These are phyloP conservation scores for Metschnikowia borealis DNA, from an alignment of 805 yeast genomes.

Conservation along the genomic window DNA sequence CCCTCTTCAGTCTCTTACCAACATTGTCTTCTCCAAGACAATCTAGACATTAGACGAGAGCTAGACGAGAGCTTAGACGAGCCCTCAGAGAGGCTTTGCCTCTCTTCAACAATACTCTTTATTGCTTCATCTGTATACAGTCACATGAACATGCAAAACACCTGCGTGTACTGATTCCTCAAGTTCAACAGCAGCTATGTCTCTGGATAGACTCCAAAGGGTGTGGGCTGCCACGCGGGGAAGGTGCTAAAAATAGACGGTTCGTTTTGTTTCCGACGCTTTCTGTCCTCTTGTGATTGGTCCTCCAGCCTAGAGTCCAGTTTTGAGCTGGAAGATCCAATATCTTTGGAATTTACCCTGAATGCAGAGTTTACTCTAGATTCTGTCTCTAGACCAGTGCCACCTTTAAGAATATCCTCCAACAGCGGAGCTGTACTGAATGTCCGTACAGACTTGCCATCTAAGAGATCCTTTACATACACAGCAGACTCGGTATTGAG, in stretches of 20 bases:
- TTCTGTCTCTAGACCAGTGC: neutral
- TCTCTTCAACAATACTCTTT: too few relatives aligned
- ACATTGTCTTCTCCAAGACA: too few relatives aligned
- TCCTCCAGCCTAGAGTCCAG: too few relatives aligned
- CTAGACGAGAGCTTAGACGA: too few relatives aligned
- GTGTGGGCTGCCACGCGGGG: conserved; percentile 1
- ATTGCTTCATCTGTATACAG: too few relatives aligned
- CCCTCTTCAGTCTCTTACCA: too few relatives aligned
- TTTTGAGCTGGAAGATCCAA: neutral
- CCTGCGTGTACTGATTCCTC: too few relatives aligned
- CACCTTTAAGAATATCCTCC: conserved; percentile 4
- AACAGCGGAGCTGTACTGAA: conserved; percentile 10
- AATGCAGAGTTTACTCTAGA: neutral
- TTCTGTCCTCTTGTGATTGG: neutral
- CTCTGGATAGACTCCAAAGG: conserved; percentile 2
- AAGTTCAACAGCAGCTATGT: too few relatives aligned
- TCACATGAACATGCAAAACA: too few relatives aligned
- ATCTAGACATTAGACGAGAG: too few relatives aligned
- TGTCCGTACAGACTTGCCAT: neutral
- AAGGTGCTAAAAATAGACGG: neutral
- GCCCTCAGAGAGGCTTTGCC: too few relatives aligned
- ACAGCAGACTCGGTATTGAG: neutral
- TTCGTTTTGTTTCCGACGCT: neutral
- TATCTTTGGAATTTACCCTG: neutral
- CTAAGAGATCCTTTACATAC: neutral